These are phyloP conservation scores for Somion occarium DNA, from an alignment of 1,284 basidiomycete species.

Conservation along the genomic window DNA sequence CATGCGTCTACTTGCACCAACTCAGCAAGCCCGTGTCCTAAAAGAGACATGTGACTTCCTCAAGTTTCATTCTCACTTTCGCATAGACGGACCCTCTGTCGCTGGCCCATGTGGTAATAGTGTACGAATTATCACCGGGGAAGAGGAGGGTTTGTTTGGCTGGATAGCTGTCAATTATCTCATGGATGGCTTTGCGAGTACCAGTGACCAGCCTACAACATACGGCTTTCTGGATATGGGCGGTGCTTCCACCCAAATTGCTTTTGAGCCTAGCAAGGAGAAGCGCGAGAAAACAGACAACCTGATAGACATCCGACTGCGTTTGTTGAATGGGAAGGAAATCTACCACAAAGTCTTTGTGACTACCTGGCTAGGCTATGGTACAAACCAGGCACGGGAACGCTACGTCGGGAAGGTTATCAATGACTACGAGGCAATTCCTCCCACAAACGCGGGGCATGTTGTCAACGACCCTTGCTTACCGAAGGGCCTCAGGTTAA, in stretches of 20 bases:
- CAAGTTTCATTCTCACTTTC: slow-evolving; percentile 68
- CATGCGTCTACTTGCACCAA: slow-evolving; percentile 82
- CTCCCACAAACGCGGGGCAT: slow-evolving; percentile 29
- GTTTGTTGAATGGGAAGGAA: slow-evolving; percentile 81
- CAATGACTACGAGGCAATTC: slow-evolving; percentile 44
- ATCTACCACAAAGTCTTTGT: slow-evolving; percentile 94
- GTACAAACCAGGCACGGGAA: slow-evolving; percentile 93
- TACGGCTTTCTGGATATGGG: slow-evolving; percentile 99
- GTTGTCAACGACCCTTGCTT: slow-evolving; percentile 85
- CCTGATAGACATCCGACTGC: slow-evolving; percentile 78
- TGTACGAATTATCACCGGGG: slow-evolving; percentile 93
- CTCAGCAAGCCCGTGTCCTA: slow-evolving; percentile 72
- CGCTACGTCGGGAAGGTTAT: slow-evolving; percentile 79
- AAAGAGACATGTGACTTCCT: slow-evolving; percentile 78
- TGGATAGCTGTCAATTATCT: slow-evolving; percentile 99
- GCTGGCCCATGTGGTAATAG: slow-evolving; percentile 83
- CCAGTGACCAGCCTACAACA: slow-evolving; percentile 64
- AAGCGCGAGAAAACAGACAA: slow-evolving; percentile 54
- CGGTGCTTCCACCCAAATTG: slow-evolving; percentile 97
- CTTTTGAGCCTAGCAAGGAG: slow-evolving; percentile 76
- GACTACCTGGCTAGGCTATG: slow-evolving; percentile 98
- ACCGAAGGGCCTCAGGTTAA: slow-evolving; percentile 66
- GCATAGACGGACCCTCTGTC: slow-evolving; percentile 56
- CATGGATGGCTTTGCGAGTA: slow-evolving; percentile 90
- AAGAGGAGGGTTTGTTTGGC: slow-evolving; percentile 97